phyloP scores from a whole-genome alignment of 306 rosid species.

The Senna siamea region DNA sequence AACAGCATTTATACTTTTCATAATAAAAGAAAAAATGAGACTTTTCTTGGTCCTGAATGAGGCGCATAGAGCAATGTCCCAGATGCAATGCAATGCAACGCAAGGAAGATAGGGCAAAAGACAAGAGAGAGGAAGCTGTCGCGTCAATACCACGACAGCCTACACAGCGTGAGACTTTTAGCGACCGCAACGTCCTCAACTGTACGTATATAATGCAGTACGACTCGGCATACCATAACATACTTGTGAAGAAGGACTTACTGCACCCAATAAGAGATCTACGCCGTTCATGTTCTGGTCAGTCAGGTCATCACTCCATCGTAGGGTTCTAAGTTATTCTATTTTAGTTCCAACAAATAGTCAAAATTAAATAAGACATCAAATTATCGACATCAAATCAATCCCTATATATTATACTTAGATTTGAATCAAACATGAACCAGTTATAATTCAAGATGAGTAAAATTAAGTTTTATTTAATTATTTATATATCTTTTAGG shows the following conservation, averaged over 20 bases:
- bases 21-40: conserved; percentile 24
- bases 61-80: conserved; percentile 11
- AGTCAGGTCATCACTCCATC: neutral
- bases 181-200: conserved; percentile 18
- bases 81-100: neutral
- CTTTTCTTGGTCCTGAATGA: conserved; percentile 43
- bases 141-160: conserved; percentile 18
- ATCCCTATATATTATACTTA: neutral
- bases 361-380: neutral
- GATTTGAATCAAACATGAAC: neutral
- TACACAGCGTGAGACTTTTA: neutral
- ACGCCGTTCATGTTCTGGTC: neutral
- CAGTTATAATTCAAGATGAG: neutral
- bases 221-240: neutral
- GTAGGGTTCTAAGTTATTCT: neutral
- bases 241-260: neutral
- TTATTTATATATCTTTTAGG: too few species aligned
- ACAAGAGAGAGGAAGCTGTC: conserved; percentile 4
- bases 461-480: neutral
- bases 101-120: neutral
- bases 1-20: neutral
- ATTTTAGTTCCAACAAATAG: neutral
- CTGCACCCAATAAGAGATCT: neutral
- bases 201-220: neutral
- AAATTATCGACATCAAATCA: neutral